These are phyloP conservation scores for Mycena polygramma DNA, from an alignment of 768 basidiomycete genomes.

Conservation along the genomic window DNA sequence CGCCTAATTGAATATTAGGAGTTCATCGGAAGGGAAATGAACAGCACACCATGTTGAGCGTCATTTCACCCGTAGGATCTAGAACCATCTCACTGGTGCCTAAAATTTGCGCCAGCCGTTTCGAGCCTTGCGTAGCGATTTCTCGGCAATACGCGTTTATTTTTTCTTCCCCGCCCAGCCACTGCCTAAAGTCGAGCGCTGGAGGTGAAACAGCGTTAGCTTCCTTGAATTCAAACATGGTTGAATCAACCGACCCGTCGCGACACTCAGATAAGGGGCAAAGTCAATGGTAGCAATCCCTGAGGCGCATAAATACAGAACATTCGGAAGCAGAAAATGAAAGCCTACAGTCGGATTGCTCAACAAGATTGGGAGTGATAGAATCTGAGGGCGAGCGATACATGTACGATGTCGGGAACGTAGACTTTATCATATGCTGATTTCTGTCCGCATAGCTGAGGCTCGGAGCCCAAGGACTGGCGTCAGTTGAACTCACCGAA, in stretches of 20 bases:
- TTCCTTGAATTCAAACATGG: not conserved
- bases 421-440: conserved; percentile 70
- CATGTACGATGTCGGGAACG: conserved; percentile 67
- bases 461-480: not conserved
- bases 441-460: conserved; percentile 56
- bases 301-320: conserved; percentile 37
- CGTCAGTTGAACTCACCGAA: conserved; percentile 46
- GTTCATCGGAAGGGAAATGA: not conserved
- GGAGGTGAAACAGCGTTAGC: not conserved
- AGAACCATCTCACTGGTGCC: conserved; percentile 67
- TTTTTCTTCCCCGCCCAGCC: conserved; percentile 84
- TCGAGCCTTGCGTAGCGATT: conserved; percentile 78
- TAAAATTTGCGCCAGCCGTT: conserved; percentile 70
- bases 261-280: conserved; percentile 62
- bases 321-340: not conserved
- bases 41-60: conserved; percentile 76
- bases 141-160: conserved; percentile 82
- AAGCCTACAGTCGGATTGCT: conserved; percentile 56
- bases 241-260: conserved; percentile 54
- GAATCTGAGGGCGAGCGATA: conserved; percentile 62
- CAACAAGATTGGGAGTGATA: conserved; percentile 53
- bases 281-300: conserved; percentile 72
- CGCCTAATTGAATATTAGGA: not conserved
- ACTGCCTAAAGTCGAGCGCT: conserved; percentile 84
- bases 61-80: conserved; percentile 74